A percentile compares a stretch with the other conserved stretches of the same genome.
phyloP scores from a whole-genome alignment of 163 green algal genomes.

The Scenedesmus sp. region DNA sequence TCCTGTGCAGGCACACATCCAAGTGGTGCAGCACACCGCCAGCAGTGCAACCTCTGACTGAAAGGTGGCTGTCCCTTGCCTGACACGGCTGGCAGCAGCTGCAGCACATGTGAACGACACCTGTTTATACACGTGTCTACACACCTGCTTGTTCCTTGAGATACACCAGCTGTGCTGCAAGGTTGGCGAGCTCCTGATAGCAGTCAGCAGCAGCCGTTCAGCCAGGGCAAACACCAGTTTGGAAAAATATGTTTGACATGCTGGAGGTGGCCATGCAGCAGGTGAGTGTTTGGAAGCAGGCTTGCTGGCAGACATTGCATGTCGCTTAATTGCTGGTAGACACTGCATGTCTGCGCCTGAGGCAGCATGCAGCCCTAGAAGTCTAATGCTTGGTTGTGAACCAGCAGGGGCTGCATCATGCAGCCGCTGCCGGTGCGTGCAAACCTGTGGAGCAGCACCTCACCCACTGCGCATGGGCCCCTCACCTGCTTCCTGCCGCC shows the following conservation, averaged over 20 bases:
- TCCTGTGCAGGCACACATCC: too few species aligned
- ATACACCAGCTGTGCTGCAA: slow-evolving; percentile 36
- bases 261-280: background rate
- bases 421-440: background rate
- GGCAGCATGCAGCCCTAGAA: too few species aligned
- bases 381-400: too few species aligned
- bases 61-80: too few species aligned
- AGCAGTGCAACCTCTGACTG: too few species aligned
- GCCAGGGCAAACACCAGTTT: background rate
- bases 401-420: background rate
- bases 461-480: background rate
- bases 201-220: background rate
- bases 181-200: background rate
- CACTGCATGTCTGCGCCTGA: background rate
- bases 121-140: background rate
- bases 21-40: too few species aligned
- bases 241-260: too few species aligned
- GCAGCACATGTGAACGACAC: too few species aligned
- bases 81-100: too few species aligned
- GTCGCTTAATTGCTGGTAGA: background rate
- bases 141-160: slow-evolving; percentile 46
- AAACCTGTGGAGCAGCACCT: background rate
- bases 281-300: too few species aligned
- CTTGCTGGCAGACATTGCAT: too few species aligned
- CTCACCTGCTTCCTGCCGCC: slow-evolving; percentile 21